Evolutionary conservation across 1,284 basidiomycete species (phyloP).

Genomic region (Pascua guehoae): DNA sequence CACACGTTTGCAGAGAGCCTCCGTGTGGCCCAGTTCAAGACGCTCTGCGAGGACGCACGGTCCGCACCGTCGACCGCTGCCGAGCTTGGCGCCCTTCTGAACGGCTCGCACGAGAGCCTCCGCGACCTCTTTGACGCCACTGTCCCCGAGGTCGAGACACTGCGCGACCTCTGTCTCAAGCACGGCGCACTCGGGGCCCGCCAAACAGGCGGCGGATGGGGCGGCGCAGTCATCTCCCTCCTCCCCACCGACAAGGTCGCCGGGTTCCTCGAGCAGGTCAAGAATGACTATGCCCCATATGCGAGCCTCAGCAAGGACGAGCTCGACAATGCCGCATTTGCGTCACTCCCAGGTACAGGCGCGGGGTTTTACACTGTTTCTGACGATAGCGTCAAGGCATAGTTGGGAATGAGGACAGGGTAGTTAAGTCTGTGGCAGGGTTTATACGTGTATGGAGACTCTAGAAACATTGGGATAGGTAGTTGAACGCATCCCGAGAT

Average conservation of each 20-base stretch:
- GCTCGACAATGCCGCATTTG: constrained; percentile 69
- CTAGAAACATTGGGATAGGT: no score
- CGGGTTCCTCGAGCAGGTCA: constrained; percentile 64
- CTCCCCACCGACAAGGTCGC: constrained; percentile 66
- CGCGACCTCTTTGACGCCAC: constrained; percentile 69
- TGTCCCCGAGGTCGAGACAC: constrained; percentile 68
- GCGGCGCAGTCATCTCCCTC: constrained; percentile 80
- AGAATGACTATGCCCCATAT: constrained; percentile 62
- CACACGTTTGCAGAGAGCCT: constrained; percentile 73
- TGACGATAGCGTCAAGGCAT: no score
- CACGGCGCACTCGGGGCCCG: constrained; percentile 70
- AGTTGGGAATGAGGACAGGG: no score
- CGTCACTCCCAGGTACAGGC: constrained; percentile 77
- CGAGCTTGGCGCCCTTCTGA: constrained; percentile 68
- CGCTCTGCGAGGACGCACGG: constrained; percentile 55
- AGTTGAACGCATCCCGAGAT: no score
- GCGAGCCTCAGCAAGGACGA: constrained; percentile 59
- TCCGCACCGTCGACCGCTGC: constrained; percentile 9
- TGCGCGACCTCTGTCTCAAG: constrained; percentile 58
- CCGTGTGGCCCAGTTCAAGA: constrained; percentile 70
- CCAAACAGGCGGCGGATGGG: constrained; percentile 73
- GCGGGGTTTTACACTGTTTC: constrained; percentile 59
- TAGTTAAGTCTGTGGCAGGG: no score
- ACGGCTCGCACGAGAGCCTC: constrained; percentile 70
- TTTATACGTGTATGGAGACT: no score